phyloP scores from a whole-genome alignment of 208 protist species.

The Trypanosoma mega region DNA sequence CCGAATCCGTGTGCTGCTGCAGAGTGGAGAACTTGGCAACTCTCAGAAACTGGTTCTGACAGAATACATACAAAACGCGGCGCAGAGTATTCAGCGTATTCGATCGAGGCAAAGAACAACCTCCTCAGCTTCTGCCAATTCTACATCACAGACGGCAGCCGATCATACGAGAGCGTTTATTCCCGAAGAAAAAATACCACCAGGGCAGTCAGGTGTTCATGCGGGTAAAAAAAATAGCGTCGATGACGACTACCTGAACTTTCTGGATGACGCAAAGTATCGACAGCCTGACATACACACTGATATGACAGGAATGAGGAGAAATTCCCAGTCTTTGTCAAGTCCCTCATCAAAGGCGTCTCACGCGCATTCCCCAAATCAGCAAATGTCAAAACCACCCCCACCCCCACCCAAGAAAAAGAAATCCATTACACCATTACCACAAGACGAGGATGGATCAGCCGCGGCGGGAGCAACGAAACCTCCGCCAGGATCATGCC shows the following conservation, averaged over 20 bases:
- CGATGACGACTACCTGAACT: slow-evolving; percentile 31
- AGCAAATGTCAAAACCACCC: no score
- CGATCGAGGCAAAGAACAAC: slow-evolving; percentile 2
- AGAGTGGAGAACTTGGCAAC: slow-evolving; percentile 33
- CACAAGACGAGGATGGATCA: no score
- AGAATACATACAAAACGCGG: slow-evolving; percentile 65
- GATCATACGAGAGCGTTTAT: no score
- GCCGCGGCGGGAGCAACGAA: no score
- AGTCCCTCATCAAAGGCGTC: no score
- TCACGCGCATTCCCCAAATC: no score
- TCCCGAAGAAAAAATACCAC: no score
- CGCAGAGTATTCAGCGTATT: slow-evolving; percentile 52
- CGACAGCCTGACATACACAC: background rate
- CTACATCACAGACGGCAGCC: slow-evolving; percentile 2
- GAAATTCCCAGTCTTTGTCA: no score
- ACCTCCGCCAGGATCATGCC: background rate
- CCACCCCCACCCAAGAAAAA: no score
- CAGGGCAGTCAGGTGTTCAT: no score
- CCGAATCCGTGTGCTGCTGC: slow-evolving; percentile 37
- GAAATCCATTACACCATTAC: no score
- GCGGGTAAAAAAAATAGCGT: no score
- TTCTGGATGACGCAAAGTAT: slow-evolving; percentile 18
- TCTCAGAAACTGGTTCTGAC: slow-evolving; percentile 36
- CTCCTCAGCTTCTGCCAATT: background rate
- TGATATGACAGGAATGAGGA: background rate